Percentiles rank a stretch among this genome's conserved stretches.
Evolutionary conservation across 2,329 filamentous ascomycete species (phyloP).

Genomic region (Verticillium alfalfae): DNA sequence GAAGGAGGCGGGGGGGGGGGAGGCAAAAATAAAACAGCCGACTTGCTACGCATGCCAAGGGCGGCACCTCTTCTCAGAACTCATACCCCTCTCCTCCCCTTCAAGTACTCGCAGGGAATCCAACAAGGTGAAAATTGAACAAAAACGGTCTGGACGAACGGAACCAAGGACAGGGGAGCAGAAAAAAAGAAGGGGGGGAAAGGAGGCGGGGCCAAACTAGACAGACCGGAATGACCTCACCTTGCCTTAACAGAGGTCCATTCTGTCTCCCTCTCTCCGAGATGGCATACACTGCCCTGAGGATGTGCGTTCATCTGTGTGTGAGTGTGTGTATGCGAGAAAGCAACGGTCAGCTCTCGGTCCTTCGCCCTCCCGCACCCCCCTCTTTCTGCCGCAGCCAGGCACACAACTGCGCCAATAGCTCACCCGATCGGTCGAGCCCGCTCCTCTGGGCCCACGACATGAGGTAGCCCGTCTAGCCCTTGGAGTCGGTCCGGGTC

Average conservation of each 20-base stretch:
- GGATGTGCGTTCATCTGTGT: not conserved
- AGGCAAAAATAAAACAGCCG: too few relatives aligned
- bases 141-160: too few relatives aligned
- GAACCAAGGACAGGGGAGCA: too few relatives aligned
- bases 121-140: too few relatives aligned
- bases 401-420: not conserved
- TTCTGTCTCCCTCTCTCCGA: not conserved
- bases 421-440: not conserved
- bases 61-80: too few relatives aligned
- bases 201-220: too few relatives aligned
- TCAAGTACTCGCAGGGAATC: too few relatives aligned
- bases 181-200: too few relatives aligned
- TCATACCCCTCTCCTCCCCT: too few relatives aligned
- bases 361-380: not conserved
- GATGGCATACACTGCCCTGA: not conserved
- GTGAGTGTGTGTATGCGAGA: not conserved
- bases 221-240: not conserved
- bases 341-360: not conserved
- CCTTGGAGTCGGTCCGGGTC: not conserved
- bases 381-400: not conserved
- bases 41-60: too few relatives aligned
- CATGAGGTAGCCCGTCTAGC: not conserved
- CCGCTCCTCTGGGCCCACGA: not conserved
- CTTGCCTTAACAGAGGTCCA: not conserved
- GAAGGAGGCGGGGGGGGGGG: too few relatives aligned